phyloP scores from a whole-genome alignment of 148 eudicot genomes.

The Limonium bicolor region DNA sequence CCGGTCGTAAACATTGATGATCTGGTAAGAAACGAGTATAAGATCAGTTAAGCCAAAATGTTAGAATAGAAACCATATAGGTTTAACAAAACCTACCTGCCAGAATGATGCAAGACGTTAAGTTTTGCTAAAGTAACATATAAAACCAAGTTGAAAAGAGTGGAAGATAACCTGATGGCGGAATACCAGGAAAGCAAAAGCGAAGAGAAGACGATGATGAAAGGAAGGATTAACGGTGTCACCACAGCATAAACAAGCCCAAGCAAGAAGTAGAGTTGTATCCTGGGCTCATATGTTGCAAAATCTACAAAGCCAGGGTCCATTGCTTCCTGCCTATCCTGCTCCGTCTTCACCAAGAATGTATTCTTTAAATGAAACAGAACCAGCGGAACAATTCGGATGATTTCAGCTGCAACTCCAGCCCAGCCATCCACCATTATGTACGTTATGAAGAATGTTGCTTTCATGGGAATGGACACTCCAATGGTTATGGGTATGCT shows the following conservation, averaged over 20 bases:
- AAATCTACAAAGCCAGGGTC: constrained; percentile 51
- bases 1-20: constrained; percentile 83
- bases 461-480: constrained; percentile 59
- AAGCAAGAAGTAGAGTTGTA: constrained; percentile 52
- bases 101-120: background rate
- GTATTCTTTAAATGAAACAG: constrained; percentile 41
- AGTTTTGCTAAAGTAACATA: background rate
- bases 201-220: constrained; percentile 56
- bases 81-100: too few species aligned
- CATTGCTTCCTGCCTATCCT: constrained; percentile 50
- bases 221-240: constrained; percentile 52
- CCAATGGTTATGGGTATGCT: constrained; percentile 57
- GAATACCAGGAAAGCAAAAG: constrained; percentile 40
- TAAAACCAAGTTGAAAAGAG: background rate
- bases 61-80: too few species aligned
- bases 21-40: constrained; percentile 26
- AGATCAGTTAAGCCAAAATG: too few species aligned
- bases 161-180: constrained; percentile 44
- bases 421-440: constrained; percentile 74
- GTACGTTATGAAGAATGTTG: constrained; percentile 57
- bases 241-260: constrained; percentile 41
- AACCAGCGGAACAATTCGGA: constrained; percentile 34
- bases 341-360: constrained; percentile 51
- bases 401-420: constrained; percentile 49
- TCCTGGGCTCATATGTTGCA: constrained; percentile 40